Base-by-base conservation (phyloP, 768 basidiomycete species). In the Inosperma sp. region DNA sequence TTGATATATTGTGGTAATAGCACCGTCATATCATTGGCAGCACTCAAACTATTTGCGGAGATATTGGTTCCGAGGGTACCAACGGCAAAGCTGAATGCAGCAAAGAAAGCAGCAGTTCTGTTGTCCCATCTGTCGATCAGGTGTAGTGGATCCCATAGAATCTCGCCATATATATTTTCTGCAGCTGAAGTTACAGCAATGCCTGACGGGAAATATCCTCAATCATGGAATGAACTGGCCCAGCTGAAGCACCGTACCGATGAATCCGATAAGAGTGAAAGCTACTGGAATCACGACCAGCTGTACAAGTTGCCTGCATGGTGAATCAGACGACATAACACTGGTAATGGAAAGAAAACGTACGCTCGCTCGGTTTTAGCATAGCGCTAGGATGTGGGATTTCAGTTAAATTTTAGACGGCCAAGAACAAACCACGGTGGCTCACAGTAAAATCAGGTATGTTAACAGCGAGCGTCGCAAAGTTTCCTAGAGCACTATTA, bases 1-100 rank as follows among this genome's bases (percentile, higher is more conserved):
- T 93, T 88, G 68, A 94, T 79, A 54, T 78, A 93, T 50, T 75
- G 73, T 23, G 88, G 91, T 60, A 75, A 80, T 33, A 88, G 69
- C n/a, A 81, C 89, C 3, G 83, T 87, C 72, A 93, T 80, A 62
- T 94, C 92, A 61, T 93, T 93, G 4, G 86, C 90, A 3, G 89
- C 86, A 17, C 74, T 75, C 30, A 79, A 56, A 47, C 71, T 75
- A 54, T 94, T 95, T 17, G 90, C 89, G 19, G 87, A 86, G 56
- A 90, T 83, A 55, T 87, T 84, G 16, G 80, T 75, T 27, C 81
- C 84, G 39, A 92, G 73, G 1, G 83, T 88, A 5, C 87, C 81
- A 23, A 93, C 68, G 30, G 77, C 72, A 61, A 91, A 91, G 30
- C 81, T 77, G 63, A 89, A 82, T 0, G 86, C 75, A 5, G 82